Base-by-base conservation (phyloP, 768 basidiomycete species). In the Lactifluus piperatus region DNA sequence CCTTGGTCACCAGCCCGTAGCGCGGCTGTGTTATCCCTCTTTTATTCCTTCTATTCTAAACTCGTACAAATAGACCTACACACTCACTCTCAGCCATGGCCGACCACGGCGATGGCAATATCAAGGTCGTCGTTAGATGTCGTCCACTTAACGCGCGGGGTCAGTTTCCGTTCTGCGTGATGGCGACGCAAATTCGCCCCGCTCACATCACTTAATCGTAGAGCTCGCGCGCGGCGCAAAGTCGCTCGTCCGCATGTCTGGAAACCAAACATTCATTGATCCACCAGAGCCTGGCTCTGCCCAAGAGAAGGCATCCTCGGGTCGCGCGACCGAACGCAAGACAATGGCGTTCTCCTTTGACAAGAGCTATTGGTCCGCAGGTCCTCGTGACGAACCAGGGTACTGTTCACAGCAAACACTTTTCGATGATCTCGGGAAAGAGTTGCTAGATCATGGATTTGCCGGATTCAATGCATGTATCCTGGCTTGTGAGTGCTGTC, bases 391-490 rank as follows among this genome's bases (percentile, higher is more conserved):
- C 68, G 95, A 97, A 57, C 86, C 91, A 0, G 78, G 79, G 14
- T 98, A 97, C 69, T 94, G 93, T 65, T 91, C 88, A 4, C 95
- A 99, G 68, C 86, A 95, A 71, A 97, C 94, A 0, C 76, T 98
- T 58, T 97, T 91, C 72, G 84, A 93, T 65, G 95, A 98, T 75
- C 72, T 98, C 36, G 95, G 95, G 44, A 88, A 87, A 72, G 95
- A 97, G 68, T 73, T 99, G 53, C 76, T 99, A 66, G 91, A 98
- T 71, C 94, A 98, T 71, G 87, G 91, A 44, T 98, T 99, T 74
- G 76, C 88, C 36, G 95, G 95, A 29, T 98, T 97, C 74, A 97
- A 98, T 78, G 91, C 94, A 49, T 97, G 94, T 80, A 97, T 99
- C 73, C 80, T 99, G 70, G 95, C 97, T 73, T 98, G 94, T 97